Evolutionary conservation across 306 rosid species (phyloP), one percentile per base, ranked within the genome.

Genomic region (Leucaena leucocephala): DNA sequence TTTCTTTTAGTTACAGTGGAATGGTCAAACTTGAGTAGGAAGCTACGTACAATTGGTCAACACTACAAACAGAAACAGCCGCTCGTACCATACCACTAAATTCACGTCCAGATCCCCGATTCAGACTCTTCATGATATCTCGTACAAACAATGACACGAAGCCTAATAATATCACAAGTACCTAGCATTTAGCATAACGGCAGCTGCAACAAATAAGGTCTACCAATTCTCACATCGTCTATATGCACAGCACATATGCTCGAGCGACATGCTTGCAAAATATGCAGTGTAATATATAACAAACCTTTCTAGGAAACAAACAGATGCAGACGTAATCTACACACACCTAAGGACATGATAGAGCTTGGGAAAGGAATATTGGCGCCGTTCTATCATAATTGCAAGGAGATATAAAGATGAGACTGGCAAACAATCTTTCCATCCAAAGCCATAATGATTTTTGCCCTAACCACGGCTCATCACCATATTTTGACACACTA

Each of bases 61-160:
- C 0, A 14, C 15, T 11, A 48, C 49, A 12, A 76, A 64, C 2
- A 36, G 52, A 43, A 22, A 27, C 35, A 6, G 33, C 33, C 50
- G 38, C 50, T 8, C 19, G 16, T 39, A 27, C 45, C 66, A 54
- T 54, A 27, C 50, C 36, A 36, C 35, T 27, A 38, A 36, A 72
- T 44, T 14, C 36, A 33, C 6, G 33, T 55, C 72, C 15, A 42
- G 3, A 67, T 67, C 50, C 34, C 50, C n/a, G 35, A 40, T 67
- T 67, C 50, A 40, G 8, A 67, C 72, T 67, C 49, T 67, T n/a
- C 50, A 40, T 17, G 72, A 67, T 3, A 67, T 19, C 72, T 35
- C 19, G 72, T 52, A 58, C 45, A 48, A 65, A 58, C 19, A 34
- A 17, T n/a, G 36, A 75, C 69, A 74, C n/a, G 22, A 39, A 11